These are phyloP conservation scores for Tylopilus vinaceipallidus DNA, from an alignment of 768 basidiomycete genomes.

Conservation along the genomic window DNA sequence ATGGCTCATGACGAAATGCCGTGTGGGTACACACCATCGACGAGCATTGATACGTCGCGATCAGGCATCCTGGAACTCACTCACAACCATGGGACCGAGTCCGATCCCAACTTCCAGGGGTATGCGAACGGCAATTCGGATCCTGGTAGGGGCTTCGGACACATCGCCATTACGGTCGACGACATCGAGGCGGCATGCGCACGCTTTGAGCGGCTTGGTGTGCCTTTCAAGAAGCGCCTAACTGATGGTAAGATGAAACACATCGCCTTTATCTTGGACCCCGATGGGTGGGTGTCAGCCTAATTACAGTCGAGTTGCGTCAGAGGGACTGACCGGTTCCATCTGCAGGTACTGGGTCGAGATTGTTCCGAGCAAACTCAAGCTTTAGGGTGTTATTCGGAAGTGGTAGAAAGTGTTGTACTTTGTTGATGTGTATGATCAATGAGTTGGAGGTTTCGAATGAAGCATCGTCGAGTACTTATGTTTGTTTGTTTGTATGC, in stretches of 20 bases:
- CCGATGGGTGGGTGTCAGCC: slow-evolving; percentile 62
- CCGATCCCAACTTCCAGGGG: slow-evolving; percentile 71
- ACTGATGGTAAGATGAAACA: slow-evolving; percentile 83
- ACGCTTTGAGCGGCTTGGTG: slow-evolving; percentile 76
- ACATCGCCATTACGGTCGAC: slow-evolving; percentile 84
- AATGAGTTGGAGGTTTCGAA: slow-evolving; percentile 6
- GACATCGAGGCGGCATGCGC: slow-evolving; percentile 81
- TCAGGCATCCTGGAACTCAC: slow-evolving; percentile 82
- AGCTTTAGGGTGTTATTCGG: slow-evolving; percentile 17
- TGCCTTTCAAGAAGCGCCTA: slow-evolving; percentile 84
- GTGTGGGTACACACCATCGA: neutral
- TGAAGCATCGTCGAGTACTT: no score
- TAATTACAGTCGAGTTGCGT: neutral
- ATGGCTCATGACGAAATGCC: neutral
- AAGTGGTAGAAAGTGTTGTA: neutral
- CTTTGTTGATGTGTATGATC: neutral
- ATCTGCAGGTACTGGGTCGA: slow-evolving; percentile 59
- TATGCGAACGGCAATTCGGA: slow-evolving; percentile 87
- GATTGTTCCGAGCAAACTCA: slow-evolving; percentile 40
- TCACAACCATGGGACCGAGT: slow-evolving; percentile 90
- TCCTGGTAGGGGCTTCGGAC: slow-evolving; percentile 76
- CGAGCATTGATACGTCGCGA: neutral
- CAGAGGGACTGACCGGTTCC: neutral
- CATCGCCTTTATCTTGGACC: slow-evolving; percentile 84
- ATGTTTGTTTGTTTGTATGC: no score